Evolutionary conservation across 2,329 filamentous ascomycete genomes (phyloP), one percentile per base, ranked within the genome.

Genomic region (Nemania bipapillata): DNA sequence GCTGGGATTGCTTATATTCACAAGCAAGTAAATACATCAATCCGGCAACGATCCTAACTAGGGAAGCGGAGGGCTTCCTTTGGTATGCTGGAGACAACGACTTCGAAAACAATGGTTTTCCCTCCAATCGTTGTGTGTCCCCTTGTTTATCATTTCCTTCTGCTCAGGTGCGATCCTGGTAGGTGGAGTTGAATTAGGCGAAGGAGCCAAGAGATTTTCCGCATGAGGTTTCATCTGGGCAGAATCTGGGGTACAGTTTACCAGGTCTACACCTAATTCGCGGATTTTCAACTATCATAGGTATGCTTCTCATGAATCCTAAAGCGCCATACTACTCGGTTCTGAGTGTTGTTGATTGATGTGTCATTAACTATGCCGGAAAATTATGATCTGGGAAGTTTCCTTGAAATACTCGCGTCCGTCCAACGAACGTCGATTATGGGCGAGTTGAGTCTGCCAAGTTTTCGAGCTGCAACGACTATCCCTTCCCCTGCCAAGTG

Each of bases 141-240:
- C 15, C 22, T 24, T 26, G 32, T 47, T 32, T 6, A 55, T 63
- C n/a, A n/a, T n/a, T 54, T 55, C 37, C 26, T 47, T 7, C 22
- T 8, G 12, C 53, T 17, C 22, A 40, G 4, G 4, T 7, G 45
- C 42, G 15, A 52, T 40, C 60, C 65, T 53, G 20, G 61, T 35
- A 57, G 45, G 65, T 68, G 68, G 68, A 70, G 68, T 68, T 62
- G n/a, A 62, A 49, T 42, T 55, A 65, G 32, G 28, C 30, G 22
- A 24, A 50, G 42, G 22, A 55, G 58, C 50, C 64, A 67, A 56
- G 55, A 52, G 9, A 40, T 42, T 37, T 32, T 35, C 61, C 42
- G 30, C 59, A 30, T 50, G 8, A 40, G 26, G 47, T 50, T n/a
- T 26, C 30, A 28, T 49, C 24, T n/a, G n/a, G n/a, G n/a, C n/a